Percentiles rank a stretch among this genome's conserved stretches.
Conservation (phyloP, 768 basidiomycete species). For the Asterophora parasitica region DNA sequence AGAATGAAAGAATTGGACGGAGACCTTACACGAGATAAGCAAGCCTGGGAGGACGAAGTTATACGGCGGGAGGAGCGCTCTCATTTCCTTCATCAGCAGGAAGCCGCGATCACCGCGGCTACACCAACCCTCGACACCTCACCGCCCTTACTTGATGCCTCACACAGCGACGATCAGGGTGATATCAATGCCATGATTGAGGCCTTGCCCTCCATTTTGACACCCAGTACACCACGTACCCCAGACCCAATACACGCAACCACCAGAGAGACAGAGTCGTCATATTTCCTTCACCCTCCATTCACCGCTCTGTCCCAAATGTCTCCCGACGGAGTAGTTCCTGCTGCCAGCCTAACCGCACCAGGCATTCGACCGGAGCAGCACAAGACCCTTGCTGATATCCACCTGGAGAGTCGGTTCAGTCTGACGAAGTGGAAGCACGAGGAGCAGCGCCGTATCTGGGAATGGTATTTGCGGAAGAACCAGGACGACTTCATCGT, state of each 20-base stretch:
- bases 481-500: constrained; percentile 84
- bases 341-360: constrained; percentile 16
- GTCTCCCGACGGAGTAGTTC: constrained; percentile 5
- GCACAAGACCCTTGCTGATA: constrained; percentile 63
- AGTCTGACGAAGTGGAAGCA: constrained; percentile 73
- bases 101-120: constrained; percentile 34
- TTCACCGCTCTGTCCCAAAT: constrained; percentile 19
- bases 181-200: constrained; percentile 71
- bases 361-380: constrained; percentile 33
- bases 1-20: constrained; percentile 88
- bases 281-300: constrained; percentile 26
- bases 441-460: constrained; percentile 82
- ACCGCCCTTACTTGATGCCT: constrained; percentile 7
- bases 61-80: constrained; percentile 68
- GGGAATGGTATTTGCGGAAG: constrained; percentile 93
- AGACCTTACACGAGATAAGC: constrained; percentile 61
- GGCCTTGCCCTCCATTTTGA: constrained; percentile 34
- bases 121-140: constrained; percentile 17
- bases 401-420: constrained; percentile 68
- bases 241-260: constrained; percentile 20
- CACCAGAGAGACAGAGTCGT: constrained; percentile 27
- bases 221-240: constrained; percentile 33
- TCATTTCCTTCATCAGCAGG: constrained; percentile 37
- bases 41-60: constrained; percentile 85
- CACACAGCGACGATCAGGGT: constrained; percentile 27